phyloP scores from a whole-genome alignment of 192 early-diverging fungal genomes.

The Linnemannia schmuckeri region DNA sequence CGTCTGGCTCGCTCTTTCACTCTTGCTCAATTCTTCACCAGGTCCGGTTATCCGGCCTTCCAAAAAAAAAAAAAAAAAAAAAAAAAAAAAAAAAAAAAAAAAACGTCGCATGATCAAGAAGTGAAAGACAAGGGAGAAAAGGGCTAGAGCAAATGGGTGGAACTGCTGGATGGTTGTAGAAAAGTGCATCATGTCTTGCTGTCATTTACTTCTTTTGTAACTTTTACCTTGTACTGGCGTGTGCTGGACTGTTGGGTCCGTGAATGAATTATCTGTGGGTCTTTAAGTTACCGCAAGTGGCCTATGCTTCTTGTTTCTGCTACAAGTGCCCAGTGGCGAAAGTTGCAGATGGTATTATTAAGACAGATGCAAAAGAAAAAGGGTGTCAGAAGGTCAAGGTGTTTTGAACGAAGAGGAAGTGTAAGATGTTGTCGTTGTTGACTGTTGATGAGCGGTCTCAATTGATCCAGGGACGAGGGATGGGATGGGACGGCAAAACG shows the following conservation, averaged over 20 bases:
- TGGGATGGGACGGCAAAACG: no score
- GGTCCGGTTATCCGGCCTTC: background rate
- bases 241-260: background rate
- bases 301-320: background rate
- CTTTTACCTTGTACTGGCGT: background rate
- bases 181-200: background rate
- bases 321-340: background rate
- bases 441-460: background rate
- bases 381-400: background rate
- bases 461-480: background rate
- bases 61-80: background rate
- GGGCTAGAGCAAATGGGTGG: background rate
- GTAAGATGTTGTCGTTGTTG: background rate
- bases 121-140: background rate
- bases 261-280: background rate
- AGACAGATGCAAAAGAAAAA: background rate
- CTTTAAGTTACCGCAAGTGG: background rate
- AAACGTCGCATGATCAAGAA: background rate
- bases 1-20: background rate
- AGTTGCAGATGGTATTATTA: background rate
- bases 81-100: background rate
- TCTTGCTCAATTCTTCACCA: background rate
- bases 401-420: background rate
- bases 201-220: background rate
- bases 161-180: background rate